phyloP scores from a whole-genome alignment of 2,329 filamentous ascomycete genomes.

The Coniella lustricola region DNA sequence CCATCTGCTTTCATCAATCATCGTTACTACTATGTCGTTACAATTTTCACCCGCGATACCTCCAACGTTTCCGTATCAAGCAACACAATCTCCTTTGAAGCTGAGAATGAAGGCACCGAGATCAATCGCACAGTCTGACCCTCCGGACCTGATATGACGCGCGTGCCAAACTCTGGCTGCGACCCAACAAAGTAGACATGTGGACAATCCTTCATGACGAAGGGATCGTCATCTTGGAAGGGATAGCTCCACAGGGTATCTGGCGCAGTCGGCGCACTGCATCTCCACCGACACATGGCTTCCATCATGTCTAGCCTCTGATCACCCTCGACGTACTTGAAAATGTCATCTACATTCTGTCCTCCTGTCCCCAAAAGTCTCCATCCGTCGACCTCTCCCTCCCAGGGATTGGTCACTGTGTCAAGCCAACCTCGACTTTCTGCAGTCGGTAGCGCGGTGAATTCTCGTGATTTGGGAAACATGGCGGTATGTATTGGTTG shows the following conservation, averaged over 20 bases:
- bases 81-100: slow-evolving; percentile 72
- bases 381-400: slow-evolving; percentile 86
- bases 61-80: slow-evolving; percentile 82
- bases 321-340: slow-evolving; percentile 78
- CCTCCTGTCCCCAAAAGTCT: slow-evolving; percentile 79
- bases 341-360: slow-evolving; percentile 89
- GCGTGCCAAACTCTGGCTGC: slow-evolving; percentile 71
- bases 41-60: slow-evolving; percentile 63
- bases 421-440: slow-evolving; percentile 69
- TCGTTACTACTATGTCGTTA: slow-evolving; percentile 24
- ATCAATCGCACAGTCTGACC: slow-evolving; percentile 70
- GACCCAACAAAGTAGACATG: slow-evolving; percentile 89
- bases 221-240: slow-evolving; percentile 88
- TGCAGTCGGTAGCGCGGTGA: slow-evolving; percentile 43
- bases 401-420: slow-evolving; percentile 86
- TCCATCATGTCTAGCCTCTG: slow-evolving; percentile 87
- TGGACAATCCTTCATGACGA: slow-evolving; percentile 77
- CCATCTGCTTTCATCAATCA: too few relatives aligned
- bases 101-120: slow-evolving; percentile 74
- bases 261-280: slow-evolving; percentile 85
- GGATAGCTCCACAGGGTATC: slow-evolving; percentile 97
- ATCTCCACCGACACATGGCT: slow-evolving; percentile 85
- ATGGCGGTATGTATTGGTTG: slow-evolving; percentile 90
- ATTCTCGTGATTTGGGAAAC: slow-evolving; percentile 70
- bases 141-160: slow-evolving; percentile 56